Conservation (phyloP, 371 early-diverging fungal species). For the Rhizopus delemar region DNA sequence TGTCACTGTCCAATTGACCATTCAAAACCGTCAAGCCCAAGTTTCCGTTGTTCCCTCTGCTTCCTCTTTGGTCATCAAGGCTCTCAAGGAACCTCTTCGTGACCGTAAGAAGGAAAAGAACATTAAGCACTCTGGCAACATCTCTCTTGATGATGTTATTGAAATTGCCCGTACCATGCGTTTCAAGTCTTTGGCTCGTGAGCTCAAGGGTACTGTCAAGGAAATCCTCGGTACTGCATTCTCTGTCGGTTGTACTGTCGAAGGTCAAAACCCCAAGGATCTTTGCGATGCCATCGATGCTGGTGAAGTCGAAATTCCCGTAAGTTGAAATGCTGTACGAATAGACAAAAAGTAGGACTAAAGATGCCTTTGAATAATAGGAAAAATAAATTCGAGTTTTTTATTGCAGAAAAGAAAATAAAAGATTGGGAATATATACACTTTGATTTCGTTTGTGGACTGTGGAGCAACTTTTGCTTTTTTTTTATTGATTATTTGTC, state of each 20-base stretch:
- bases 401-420: slow-evolving; percentile 11
- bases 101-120: slow-evolving; percentile 99
- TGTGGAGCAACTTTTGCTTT: background rate
- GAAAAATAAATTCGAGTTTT: slow-evolving; percentile 59
- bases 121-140: slow-evolving; percentile 95
- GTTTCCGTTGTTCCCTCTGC: slow-evolving; percentile 98
- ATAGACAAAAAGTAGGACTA: too few relatives aligned
- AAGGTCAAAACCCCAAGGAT: slow-evolving; percentile 55
- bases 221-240: slow-evolving; percentile 96
- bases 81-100: slow-evolving; percentile 98
- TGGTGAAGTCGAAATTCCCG: slow-evolving; percentile 90
- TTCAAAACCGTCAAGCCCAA: slow-evolving; percentile 99
- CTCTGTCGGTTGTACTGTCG: slow-evolving; percentile 94
- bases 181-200: slow-evolving; percentile 87
- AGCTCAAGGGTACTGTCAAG: slow-evolving; percentile 94
- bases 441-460: background rate
- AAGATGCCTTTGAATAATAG: slow-evolving; percentile 83
- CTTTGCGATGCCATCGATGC: slow-evolving; percentile 53
- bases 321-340: slow-evolving; percentile 32
- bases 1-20: slow-evolving; percentile 97
- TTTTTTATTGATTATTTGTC: slow-evolving; percentile 7
- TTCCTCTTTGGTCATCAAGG: slow-evolving; percentile 97
- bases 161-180: slow-evolving; percentile 98
- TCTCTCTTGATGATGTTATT: slow-evolving; percentile 89
- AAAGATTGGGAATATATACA: slow-evolving; percentile 2